Percentiles rank a stretch among this genome's conserved stretches.
phyloP scores from a whole-genome alignment of 805 yeast species.

The Zygosaccharomyces bailii region DNA sequence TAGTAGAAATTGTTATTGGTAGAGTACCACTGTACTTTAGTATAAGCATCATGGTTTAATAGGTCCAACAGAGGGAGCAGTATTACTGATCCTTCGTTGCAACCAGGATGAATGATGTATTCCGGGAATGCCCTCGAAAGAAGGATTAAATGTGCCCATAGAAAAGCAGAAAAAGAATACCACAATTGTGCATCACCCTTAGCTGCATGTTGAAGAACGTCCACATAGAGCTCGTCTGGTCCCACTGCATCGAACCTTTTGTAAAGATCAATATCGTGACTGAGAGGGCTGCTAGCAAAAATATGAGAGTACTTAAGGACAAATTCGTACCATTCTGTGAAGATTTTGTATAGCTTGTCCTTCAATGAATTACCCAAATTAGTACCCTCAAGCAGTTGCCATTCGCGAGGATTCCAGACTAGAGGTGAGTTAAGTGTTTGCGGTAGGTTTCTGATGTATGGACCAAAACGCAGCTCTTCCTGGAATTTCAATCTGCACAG shows the following conservation, averaged over 20 bases:
- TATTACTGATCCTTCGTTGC: constrained; percentile 50
- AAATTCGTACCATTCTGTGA: constrained; percentile 57
- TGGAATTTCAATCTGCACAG: constrained; percentile 44
- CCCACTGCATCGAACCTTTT: constrained; percentile 15
- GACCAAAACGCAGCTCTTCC: constrained; percentile 31
- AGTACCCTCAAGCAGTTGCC: constrained; percentile 55
- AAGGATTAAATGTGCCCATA: constrained; percentile 72
- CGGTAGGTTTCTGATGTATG: constrained; percentile 54
- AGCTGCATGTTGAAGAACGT: constrained; percentile 17
- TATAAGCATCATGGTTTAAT: constrained; percentile 63
- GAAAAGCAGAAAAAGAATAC: constrained; percentile 63
- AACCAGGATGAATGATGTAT: constrained; percentile 36
- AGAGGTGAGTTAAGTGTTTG: constrained; percentile 50
- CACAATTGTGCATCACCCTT: constrained; percentile 37
- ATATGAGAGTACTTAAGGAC: constrained; percentile 14
- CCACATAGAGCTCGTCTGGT: constrained; percentile 20
- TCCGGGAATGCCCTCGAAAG: constrained; percentile 82
- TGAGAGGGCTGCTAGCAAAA: constrained; percentile 6
- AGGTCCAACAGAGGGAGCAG: constrained; percentile 76
- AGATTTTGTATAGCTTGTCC: constrained; percentile 44
- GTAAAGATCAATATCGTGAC: constrained; percentile 20
- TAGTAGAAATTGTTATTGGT: constrained; percentile 50
- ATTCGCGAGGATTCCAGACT: constrained; percentile 57
- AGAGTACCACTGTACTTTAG: constrained; percentile 65
- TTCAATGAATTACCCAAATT: constrained; percentile 56